phyloP scores from a whole-genome alignment of 78 protist species.

The Dictyostelium firmibasis region DNA sequence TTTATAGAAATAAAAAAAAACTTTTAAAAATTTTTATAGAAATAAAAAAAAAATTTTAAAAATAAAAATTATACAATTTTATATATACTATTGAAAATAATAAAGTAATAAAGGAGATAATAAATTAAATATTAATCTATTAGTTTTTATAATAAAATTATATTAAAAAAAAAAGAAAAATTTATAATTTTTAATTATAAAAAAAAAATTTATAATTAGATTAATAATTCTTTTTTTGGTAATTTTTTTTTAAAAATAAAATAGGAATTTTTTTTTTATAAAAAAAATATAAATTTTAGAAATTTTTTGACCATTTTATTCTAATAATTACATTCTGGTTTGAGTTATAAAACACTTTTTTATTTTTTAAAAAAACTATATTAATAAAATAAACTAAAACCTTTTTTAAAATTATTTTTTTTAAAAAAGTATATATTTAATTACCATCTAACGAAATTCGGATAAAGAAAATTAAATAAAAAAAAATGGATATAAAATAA shows the following conservation, averaged over 20 bases:
- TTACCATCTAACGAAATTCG: not conserved
- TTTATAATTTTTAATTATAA: not conserved
- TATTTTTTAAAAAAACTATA: not conserved
- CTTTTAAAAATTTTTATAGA: too few species aligned
- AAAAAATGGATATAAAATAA: not conserved
- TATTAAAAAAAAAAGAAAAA: too few species aligned
- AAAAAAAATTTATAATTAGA: too few species aligned
- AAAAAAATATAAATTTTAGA: not conserved
- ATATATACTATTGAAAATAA: not conserved
- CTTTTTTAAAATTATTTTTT: not conserved
- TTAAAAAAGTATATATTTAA: too few species aligned
- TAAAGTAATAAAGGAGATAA: not conserved
- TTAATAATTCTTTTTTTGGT: not conserved
- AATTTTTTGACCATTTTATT: not conserved
- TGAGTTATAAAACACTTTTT: not conserved
- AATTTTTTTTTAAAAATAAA: not conserved
- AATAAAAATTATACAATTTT: not conserved
- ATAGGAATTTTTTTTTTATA: too few species aligned
- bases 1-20: too few species aligned
- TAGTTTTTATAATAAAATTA: not conserved
- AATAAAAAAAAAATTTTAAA: too few species aligned
- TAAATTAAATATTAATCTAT: not conserved
- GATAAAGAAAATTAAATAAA: too few species aligned
- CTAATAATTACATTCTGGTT: not conserved
- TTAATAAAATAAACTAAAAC: not conserved